Percentiles rank a stretch among this genome's conserved stretches.
phyloP scores from a whole-genome alignment of 495 filamentous ascomycete genomes.

The Penicillium flavigenum region DNA sequence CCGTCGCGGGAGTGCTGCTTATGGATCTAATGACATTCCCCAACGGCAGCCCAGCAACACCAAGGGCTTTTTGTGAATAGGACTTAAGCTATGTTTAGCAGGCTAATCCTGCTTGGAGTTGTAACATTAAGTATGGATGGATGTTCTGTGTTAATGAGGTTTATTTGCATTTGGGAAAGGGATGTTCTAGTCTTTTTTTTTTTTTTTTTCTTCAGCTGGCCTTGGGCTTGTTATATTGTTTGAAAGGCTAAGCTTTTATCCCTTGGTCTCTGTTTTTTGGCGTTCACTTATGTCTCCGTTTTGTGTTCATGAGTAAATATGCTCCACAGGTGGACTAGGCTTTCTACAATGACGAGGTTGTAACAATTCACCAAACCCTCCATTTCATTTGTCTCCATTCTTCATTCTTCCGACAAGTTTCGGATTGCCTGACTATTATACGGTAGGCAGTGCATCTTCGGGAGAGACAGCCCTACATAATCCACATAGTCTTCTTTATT shows the following conservation, averaged over 20 bases:
- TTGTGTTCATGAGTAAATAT: slow-evolving; percentile 18
- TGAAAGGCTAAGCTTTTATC: slow-evolving; percentile 15
- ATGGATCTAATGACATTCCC: slow-evolving; percentile 37
- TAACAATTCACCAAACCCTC: background rate
- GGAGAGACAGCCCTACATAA: background rate
- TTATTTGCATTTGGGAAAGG: slow-evolving; percentile 26
- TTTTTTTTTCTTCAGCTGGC: slow-evolving; percentile 8
- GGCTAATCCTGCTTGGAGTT: slow-evolving; percentile 22
- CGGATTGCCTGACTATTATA: background rate
- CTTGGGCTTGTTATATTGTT: slow-evolving; percentile 23
- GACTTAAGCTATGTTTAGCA: slow-evolving; percentile 19
- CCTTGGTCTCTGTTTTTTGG: slow-evolving; percentile 15
- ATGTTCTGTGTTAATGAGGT: slow-evolving; percentile 20
- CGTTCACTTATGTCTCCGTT: slow-evolving; percentile 6
- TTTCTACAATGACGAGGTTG: slow-evolving; percentile 20
- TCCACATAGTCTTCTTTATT: no score
- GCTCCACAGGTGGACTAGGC: slow-evolving; percentile 7
- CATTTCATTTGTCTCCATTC: background rate
- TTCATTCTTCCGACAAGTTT: background rate
- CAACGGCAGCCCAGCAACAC: slow-evolving; percentile 51
- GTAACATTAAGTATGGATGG: slow-evolving; percentile 11
- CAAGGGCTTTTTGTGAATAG: slow-evolving; percentile 49
- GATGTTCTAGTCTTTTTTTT: slow-evolving; percentile 14
- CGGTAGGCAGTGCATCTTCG: background rate
- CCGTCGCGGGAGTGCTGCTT: slow-evolving; percentile 41